Evolutionary conservation across 768 basidiomycete species (phyloP), one percentile per base, ranked within the genome.

Genomic region (Collybiopsis luxurians): DNA sequence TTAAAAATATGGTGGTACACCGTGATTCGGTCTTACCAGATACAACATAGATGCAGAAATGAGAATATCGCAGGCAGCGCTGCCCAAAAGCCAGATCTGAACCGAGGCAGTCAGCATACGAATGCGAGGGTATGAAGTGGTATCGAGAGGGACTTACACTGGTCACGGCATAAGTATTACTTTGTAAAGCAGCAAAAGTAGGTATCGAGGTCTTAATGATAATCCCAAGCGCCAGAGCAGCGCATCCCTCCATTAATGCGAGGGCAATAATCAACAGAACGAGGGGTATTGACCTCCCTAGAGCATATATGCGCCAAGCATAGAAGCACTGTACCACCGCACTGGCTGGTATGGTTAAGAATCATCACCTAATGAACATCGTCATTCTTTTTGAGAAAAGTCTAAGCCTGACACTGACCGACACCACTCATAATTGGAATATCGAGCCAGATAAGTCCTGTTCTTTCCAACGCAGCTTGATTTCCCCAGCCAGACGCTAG

Each of bases 41-140:
- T 67, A 69, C 34, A 64, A 64, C 69, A 69, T 70, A 4, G 59
- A 40, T 2, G 63, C 30, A 0, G 68, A 68, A 21, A 71, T 71
- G 1, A 61, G 53, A 10, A 70, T 60, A 48, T 71, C 70, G 43
- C 64, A 67, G 19, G 63, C 30, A n/a, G 66, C 70, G 38, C 61
- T 60, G 31, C 54, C 63, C 3, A 40, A 47, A 13, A 51, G 53
- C 63, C 63, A 62, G 19, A 64, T 21, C 63, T 64, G 44, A 4
- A 42, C 17, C 11, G 7, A 36, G 31, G 5, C 13, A 34, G 31
- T 10, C 1, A 21, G 15, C 30, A 34, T 30, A 12, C 17, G 45
- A 24, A 3, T 12, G 46, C 1, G n/a, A 1, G 2, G 12, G 11
- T 13, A 12, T 19, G 17, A n/a, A 11, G 21, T 3, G 10, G 31